Percentiles rank a stretch among this genome's conserved stretches.
Conservation (phyloP, 2,329 filamentous ascomycete species). For the Paracorniculantispora psalliotae region DNA sequence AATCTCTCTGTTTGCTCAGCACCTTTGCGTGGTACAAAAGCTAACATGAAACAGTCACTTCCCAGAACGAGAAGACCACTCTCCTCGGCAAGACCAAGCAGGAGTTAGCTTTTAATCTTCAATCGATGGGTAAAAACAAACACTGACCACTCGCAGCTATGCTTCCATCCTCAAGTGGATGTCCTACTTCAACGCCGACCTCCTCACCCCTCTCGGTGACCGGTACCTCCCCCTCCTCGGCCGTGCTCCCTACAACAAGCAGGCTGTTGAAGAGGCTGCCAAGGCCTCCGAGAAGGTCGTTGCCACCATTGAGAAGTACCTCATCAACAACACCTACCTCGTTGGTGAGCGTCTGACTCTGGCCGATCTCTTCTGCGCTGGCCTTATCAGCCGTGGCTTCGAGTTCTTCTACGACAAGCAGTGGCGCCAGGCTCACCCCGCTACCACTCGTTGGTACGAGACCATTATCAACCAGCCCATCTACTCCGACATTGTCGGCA, state of each 20-base stretch:
- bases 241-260: conserved; percentile 91
- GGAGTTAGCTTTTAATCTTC: conserved; percentile 58
- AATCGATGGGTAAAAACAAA: background rate
- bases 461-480: conserved; percentile 90
- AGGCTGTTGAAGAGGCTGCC: conserved; percentile 76
- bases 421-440: conserved; percentile 79
- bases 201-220: conserved; percentile 65
- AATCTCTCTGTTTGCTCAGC: conserved; percentile 23
- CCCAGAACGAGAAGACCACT: conserved; percentile 99
- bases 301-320: conserved; percentile 75
- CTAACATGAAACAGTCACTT: conserved; percentile 67
- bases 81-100: conserved; percentile 99
- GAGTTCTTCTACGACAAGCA: conserved; percentile 90
- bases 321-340: conserved; percentile 90
- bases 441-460: conserved; percentile 88
- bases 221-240: conserved; percentile 89
- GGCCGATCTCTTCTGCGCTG: conserved; percentile 81
- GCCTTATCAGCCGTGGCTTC: conserved; percentile 81
- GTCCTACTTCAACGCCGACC: conserved; percentile 90
- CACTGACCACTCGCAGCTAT: conserved; percentile 48
- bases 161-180: conserved; percentile 97
- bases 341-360: conserved; percentile 97
- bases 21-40: conserved; percentile 22
- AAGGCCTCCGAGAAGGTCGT: conserved; percentile 66
- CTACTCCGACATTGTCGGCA: conserved; percentile 74